Percentiles rank a stretch among this genome's conserved stretches.
phyloP scores from a whole-genome alignment of 352 stramenopile species.

The Thalassiosira hispida region DNA sequence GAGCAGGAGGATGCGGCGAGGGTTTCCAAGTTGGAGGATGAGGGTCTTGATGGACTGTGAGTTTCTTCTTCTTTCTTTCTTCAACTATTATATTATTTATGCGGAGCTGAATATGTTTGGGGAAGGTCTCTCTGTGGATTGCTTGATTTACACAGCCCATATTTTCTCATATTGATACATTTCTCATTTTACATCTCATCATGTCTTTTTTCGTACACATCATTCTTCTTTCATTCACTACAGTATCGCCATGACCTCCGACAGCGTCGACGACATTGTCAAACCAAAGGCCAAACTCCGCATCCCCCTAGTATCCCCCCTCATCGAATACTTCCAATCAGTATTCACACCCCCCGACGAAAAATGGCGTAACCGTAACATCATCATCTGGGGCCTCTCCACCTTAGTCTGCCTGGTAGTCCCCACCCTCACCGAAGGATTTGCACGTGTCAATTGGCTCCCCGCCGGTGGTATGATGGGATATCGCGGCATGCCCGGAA shows the following conservation, averaged over 20 bases:
- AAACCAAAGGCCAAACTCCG: constrained; percentile 43
- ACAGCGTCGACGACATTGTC: constrained; percentile 46
- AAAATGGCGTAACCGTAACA: constrained; percentile 59
- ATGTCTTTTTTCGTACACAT: too few relatives aligned
- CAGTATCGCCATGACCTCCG: constrained; percentile 23
- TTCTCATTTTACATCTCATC: constrained; percentile 1
- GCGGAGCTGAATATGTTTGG: neutral
- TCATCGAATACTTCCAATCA: constrained; percentile 41
- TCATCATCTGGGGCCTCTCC: constrained; percentile 68
- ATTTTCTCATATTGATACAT: constrained; percentile 5
- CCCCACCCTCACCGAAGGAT: constrained; percentile 61
- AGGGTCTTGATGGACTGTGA: constrained; percentile 26
- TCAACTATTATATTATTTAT: constrained; percentile 9
- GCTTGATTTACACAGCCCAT: neutral
- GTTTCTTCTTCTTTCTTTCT: constrained; percentile 1
- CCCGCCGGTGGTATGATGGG: constrained; percentile 73
- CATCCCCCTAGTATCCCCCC: constrained; percentile 36
- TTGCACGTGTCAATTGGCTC: constrained; percentile 74
- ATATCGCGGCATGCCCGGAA: constrained; percentile 70
- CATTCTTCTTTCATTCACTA: constrained; percentile 3
- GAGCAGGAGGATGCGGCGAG: constrained; percentile 34
- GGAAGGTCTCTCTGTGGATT: neutral
- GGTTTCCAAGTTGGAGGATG: constrained; percentile 33
- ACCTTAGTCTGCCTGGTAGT: constrained; percentile 64
- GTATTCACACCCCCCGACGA: constrained; percentile 56